Percentiles rank a stretch among this genome's conserved stretches.
These are phyloP conservation scores for Mycena floridula DNA, from an alignment of 768 basidiomycete genomes.

Conservation along the genomic window DNA sequence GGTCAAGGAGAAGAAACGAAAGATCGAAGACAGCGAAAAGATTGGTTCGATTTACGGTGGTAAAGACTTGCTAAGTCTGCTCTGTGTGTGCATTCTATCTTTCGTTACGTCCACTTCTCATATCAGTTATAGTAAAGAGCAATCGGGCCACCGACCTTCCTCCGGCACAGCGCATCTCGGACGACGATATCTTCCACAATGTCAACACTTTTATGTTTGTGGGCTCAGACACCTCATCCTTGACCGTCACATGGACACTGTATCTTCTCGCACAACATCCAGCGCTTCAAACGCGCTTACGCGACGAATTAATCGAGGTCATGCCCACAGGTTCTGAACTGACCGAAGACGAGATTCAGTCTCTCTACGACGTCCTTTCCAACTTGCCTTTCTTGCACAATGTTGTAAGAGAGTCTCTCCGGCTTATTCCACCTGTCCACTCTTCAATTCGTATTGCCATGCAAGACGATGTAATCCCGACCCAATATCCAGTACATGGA, in stretches of 20 bases:
- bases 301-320: conserved; percentile 56
- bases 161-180: conserved; percentile 69
- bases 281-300: conserved; percentile 61
- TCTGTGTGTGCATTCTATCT: conserved; percentile 46
- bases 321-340: conserved; percentile 35
- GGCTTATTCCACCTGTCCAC: conserved; percentile 77
- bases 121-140: conserved; percentile 58
- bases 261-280: conserved; percentile 65
- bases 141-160: conserved; percentile 70
- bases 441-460: conserved; percentile 76
- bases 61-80: conserved; percentile 71
- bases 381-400: conserved; percentile 70
- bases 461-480: conserved; percentile 73
- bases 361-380: conserved; percentile 49
- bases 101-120: not conserved
- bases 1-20: conserved; percentile 73
- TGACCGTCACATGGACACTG: conserved; percentile 83
- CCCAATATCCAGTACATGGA: conserved; percentile 52
- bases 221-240: conserved; percentile 82
- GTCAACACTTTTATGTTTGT: conserved; percentile 90
- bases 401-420: conserved; percentile 67
- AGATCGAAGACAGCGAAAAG: conserved; percentile 55
- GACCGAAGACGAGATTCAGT: conserved; percentile 59
- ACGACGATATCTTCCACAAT: conserved; percentile 80
- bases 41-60: conserved; percentile 46